Percentiles rank a stretch among this genome's conserved stretches.
Conservation (phyloP, 2,329 filamentous ascomycete species). For the Penicillium sp. region DNA sequence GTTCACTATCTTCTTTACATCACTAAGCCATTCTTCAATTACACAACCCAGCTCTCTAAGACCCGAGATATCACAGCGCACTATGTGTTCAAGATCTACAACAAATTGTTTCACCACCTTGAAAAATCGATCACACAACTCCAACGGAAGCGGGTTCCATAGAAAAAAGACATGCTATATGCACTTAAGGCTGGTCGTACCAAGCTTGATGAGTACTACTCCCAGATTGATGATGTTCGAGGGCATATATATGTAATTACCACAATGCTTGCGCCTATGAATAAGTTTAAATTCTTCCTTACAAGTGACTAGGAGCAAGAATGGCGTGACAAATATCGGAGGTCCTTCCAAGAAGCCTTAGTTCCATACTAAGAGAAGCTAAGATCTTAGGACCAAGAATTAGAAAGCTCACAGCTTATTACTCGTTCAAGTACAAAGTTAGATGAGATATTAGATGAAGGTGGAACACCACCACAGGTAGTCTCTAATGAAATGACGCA, state of each 20-base stretch:
- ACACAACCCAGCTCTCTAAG: not conserved
- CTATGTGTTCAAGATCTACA: not conserved
- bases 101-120: not conserved
- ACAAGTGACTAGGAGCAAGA: not conserved
- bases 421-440: not conserved
- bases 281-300: not conserved
- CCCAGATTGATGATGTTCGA: not conserved
- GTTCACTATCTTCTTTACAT: no score
- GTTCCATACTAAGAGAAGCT: not conserved
- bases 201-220: not conserved
- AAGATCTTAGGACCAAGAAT: not conserved
- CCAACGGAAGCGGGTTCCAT: not conserved
- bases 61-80: no score
- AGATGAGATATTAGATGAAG: not conserved
- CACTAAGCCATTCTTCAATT: not conserved
- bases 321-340: no score
- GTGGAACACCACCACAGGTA: no score
- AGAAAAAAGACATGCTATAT: not conserved
- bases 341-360: no score
- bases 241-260: not conserved
- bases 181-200: not conserved
- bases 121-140: not conserved
- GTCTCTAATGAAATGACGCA: no score
- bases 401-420: not conserved
- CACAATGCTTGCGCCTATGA: not conserved